These are phyloP conservation scores for Aegilops tauschii DNA, from an alignment of 176 grass and related monocot genomes.

Conservation along the genomic window DNA sequence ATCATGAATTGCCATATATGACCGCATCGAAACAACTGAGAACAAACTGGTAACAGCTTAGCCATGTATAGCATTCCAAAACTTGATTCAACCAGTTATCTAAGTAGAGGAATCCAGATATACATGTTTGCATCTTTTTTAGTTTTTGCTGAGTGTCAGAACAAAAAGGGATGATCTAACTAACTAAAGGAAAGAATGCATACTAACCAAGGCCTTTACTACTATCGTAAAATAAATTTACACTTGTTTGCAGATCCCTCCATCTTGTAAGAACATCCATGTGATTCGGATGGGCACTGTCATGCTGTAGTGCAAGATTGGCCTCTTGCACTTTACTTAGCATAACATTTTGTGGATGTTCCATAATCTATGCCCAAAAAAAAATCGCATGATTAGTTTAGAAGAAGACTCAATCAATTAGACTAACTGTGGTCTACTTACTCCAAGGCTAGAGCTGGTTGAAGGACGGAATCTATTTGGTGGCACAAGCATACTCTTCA, in stretches of 20 bases:
- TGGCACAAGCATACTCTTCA: constrained; percentile 77
- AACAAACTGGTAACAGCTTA: constrained; percentile 10
- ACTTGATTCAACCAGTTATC: background rate
- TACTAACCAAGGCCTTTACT: constrained; percentile 64
- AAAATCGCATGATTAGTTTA: constrained; percentile 18
- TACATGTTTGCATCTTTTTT: background rate
- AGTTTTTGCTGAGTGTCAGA: background rate
- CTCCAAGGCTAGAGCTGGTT: constrained; percentile 50
- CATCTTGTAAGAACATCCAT: constrained; percentile 71
- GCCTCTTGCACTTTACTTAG: constrained; percentile 73
- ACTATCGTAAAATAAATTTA: constrained; percentile 85
- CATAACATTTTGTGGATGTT: constrained; percentile 91
- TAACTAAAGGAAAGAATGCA: constrained; percentile 12
- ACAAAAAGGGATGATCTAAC: background rate
- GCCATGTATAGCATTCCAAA: background rate
- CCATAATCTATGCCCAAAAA: constrained; percentile 55
- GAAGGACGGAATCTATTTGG: constrained; percentile 86
- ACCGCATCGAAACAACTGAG: background rate
- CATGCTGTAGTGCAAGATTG: constrained; percentile 51
- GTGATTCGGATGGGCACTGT: constrained; percentile 32
- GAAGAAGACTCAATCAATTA: background rate
- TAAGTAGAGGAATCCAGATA: background rate
- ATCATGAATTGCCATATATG: background rate
- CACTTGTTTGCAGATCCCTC: constrained; percentile 79
- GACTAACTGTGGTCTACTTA: constrained; percentile 37